Evolutionary conservation across 192 early-diverging fungal species (phyloP).

Genomic region (Umbelopsis sp.): DNA sequence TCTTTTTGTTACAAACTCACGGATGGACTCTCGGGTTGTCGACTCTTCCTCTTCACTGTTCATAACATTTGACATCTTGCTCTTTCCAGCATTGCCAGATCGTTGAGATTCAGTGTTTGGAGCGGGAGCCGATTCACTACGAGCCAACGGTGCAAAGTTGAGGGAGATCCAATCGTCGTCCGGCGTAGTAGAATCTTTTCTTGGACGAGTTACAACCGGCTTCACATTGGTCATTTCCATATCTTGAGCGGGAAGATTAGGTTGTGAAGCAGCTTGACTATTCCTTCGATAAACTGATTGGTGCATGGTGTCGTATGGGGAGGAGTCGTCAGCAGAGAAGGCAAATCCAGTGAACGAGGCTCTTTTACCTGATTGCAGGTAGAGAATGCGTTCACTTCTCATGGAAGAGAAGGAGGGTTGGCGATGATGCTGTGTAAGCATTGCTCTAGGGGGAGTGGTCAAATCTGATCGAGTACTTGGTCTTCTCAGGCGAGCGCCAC

Average conservation of each 20-base stretch:
- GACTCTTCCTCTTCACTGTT: not conserved
- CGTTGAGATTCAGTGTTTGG: not conserved
- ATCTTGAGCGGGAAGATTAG: constrained; percentile 2
- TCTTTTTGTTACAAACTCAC: not conserved
- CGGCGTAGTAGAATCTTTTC: not conserved
- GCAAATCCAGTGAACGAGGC: constrained; percentile 50
- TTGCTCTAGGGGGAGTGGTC: constrained; percentile 2
- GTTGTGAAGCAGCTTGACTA: constrained; percentile 4
- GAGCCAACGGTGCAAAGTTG: not conserved
- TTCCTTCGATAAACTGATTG: constrained; percentile 38
- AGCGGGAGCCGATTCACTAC: constrained; percentile 4
- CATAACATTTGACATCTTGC: constrained; percentile 5
- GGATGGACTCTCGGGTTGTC: not conserved
- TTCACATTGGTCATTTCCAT: not conserved
- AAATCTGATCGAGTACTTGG: not conserved
- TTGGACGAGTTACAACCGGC: not conserved
- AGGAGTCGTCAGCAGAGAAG: constrained; percentile 44
- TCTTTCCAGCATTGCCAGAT: not conserved
- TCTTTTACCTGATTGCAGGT: constrained; percentile 45
- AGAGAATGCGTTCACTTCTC: constrained; percentile 29
- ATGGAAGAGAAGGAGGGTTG: not conserved
- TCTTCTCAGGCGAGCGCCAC: not conserved
- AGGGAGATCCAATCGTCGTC: constrained; percentile 6
- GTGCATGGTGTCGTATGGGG: constrained; percentile 41
- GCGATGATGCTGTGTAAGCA: not conserved